Evolutionary conservation across 805 yeast species (phyloP), one percentile per base, ranked within the genome.

Genomic region (Wickerhamiella sorbophila): DNA sequence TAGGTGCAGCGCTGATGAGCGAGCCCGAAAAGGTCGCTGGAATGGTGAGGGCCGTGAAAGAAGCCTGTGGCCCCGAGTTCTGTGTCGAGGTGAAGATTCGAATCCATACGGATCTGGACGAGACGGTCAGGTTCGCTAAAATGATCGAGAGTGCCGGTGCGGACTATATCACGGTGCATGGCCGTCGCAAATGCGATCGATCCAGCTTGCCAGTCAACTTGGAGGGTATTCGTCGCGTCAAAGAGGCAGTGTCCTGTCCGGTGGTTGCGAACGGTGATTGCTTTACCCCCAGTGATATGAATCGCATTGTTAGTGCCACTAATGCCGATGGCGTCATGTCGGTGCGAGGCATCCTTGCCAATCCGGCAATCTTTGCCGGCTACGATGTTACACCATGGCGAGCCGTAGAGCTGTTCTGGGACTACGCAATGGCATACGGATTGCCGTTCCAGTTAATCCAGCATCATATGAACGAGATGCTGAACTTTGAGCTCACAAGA

Each of bases 261-360:
- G 86, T 91, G 1, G 79, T 91, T n/a, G 95, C 97, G 2, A 91
- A 91, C 55, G 98, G 98, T n/a, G 97, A 91, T 60, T 87, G 94
- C 54, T 80, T 80, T 53, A 56, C 71, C 0, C 61, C 75, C 19
- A 63, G 66, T 15, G 95, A 85, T 56, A 78, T 81, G n/a, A 52
- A 64, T 34, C 55, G 58, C 16, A 87, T 88, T 21, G 73, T 74
- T 0, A 62, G 70, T 10, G 57, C 57, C 40, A 86, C 97, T 0
- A 79, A 80, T 1, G 85, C 75, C 33, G 91, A 84, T 56, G 98
- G 97, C 5, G 81, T 91, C 5, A 91, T 91, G 98, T 79, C 96
- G 2, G 98, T 83, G 1, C 65, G 98, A 47, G 98, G 98, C 0
- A 65, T 84, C 2, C 62, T 91, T 39, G 65, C 72, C 22, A 91